Evolutionary conservation across 148 eudicot species (phyloP), one percentile per base, ranked within the genome.

Genomic region (Vaccinium vitisidaea): DNA sequence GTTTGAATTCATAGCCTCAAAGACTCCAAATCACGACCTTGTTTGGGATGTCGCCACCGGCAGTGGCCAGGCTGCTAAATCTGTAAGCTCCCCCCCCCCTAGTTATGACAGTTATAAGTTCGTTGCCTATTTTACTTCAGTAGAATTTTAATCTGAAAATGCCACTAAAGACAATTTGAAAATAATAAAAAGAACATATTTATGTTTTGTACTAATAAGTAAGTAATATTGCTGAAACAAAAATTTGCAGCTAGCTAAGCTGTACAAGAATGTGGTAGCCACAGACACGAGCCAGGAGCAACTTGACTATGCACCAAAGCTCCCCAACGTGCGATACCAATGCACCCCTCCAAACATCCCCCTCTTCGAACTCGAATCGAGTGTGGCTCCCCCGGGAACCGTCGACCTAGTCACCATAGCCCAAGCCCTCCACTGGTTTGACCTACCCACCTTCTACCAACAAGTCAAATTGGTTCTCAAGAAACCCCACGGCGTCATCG

Each of bases 401-500:
- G 84, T 93, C 0, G 98, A 96, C 80, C 76, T 96, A 8, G 92
- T 96, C 27, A 94, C 98, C 54, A n/a, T 95, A 46, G 98, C 94
- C 48, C 96, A 93, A 90, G 98, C 98, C 56, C 63, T 94, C 75
- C 98, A 95, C 78, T 95, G 98, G 98, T 93, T 95, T 21, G 92
- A 93, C 84, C 92, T 89, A 11, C 92, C 94, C 27, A 87, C 79
- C 4, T 93, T 95, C 87, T 93, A 91, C 86, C 82, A 92, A 18
- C 89, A 84, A 55, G 95, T 91, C 16, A 93, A 90, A 18, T 73
- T 79, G 83, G 87, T 91, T 9, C 89, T 95, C n/a, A 95, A 94
- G 63, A 93, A 92, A 83, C 98, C 98, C 55, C 65, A 90, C n/a
- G 98, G 98, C 1, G 90, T 94, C 23, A 86, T 94, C 0, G 98